Conservation (phyloP, 2,329 filamentous ascomycete species). For the Colletotrichum sp. region DNA sequence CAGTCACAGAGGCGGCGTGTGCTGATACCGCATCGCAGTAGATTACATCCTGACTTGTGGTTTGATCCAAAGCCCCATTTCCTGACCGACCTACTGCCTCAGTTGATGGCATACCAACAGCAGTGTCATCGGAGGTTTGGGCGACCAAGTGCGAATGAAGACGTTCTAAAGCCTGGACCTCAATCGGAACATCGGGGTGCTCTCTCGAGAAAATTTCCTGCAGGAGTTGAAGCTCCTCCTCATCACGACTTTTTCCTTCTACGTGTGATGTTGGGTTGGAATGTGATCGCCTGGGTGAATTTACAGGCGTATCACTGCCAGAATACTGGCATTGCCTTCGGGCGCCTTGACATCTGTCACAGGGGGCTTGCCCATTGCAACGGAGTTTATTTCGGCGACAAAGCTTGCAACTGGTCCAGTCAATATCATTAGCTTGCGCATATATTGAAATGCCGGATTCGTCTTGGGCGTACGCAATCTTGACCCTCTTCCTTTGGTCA, state of each 20-base stretch:
- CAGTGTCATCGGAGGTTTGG: background rate
- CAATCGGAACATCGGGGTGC: background rate
- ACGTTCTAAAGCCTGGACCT: background rate
- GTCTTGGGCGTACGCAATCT: background rate
- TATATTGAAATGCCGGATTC: accelerated
- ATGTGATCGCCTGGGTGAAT: background rate
- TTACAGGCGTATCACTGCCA: background rate
- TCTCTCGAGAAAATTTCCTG: background rate
- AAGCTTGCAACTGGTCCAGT: background rate
- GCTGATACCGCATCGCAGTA: background rate
- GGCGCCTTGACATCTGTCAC: background rate
- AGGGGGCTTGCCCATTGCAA: background rate
- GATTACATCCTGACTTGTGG: background rate
- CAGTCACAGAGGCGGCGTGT: background rate
- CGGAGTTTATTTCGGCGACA: background rate
- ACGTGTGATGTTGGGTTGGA: background rate
- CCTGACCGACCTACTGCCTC: background rate
- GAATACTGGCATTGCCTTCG: background rate
- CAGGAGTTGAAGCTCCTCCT: background rate
- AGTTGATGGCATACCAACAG: background rate
- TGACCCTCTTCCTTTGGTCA: background rate
- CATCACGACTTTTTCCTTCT: accelerated
- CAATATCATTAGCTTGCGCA: background rate
- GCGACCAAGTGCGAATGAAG: background rate
- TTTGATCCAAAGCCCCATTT: background rate